Evolutionary conservation across 2,329 filamentous ascomycete genomes (phyloP), one percentile per base, ranked within the genome.

Genomic region (Aspergillus sp.): DNA sequence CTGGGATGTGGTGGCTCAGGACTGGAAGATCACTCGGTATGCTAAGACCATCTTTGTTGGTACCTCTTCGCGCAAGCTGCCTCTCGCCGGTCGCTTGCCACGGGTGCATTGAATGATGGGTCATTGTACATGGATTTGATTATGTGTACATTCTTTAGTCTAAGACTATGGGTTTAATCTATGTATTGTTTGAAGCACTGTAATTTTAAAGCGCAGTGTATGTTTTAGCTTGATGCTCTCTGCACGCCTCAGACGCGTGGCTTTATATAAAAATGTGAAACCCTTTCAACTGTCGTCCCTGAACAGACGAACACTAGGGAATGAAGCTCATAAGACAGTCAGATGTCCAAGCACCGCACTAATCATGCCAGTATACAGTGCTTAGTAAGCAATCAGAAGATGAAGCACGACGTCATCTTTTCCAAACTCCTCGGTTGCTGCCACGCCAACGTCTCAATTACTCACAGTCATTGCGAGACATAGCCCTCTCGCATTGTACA

Each of bases 1-100:
- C 75, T 96, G 93, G 92, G 89, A 96, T 60, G 76, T 82, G 1
- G 78, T 66, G 1, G 69, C 74, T n/a, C 92, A 96, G 78, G 86
- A 96, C 76, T 97, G 93, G 92, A 82, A 90, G 43, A 76, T 86
- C 49, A 76, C 75, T 26, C 62, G 74, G 19, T 77, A 82, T 60
- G 71, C 77, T 48, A 85, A 85, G 76, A 84, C 75, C 52, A 77
- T 84, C 38, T 81, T 80, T 57, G 82, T 86, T 5, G 83, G 83
- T 22, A 77, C 73, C 57, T 82, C 79, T 3, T 84, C 81, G 52
- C 76, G 83, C 60, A 83, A 80, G 51, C 67, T 86, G 58, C 76
- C 74, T 19, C 73, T 86, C 11, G 62, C 67, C 17, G 71, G 70
- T 16, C 60, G 64, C 13, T 54, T 78, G 50, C 69, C 69, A 33